These are phyloP conservation scores for Dissophora ornata DNA, from an alignment of 192 early-diverging fungal species.

Conservation along the genomic window DNA sequence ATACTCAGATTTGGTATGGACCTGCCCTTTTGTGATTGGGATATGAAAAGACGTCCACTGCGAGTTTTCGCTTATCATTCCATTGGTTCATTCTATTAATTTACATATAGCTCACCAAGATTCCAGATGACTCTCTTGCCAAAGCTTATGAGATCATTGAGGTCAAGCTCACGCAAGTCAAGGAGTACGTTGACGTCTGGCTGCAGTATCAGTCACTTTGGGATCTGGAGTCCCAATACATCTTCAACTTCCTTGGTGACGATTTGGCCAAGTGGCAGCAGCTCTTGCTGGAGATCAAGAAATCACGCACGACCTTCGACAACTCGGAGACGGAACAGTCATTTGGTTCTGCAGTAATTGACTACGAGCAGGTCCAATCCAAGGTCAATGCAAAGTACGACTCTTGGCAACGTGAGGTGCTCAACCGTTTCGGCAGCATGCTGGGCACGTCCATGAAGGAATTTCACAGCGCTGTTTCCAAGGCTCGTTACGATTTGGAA, in stretches of 20 bases:
- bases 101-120: constrained; percentile 65
- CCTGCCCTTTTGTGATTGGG: too few relatives aligned
- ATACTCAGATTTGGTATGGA: constrained; percentile 70
- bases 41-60: too few relatives aligned
- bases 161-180: constrained; percentile 77
- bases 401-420: constrained; percentile 95
- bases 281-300: constrained; percentile 93
- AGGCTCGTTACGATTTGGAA: constrained; percentile 88
- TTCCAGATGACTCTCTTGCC: constrained; percentile 74
- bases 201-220: constrained; percentile 98
- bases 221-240: constrained; percentile 92
- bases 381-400: constrained; percentile 99
- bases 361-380: constrained; percentile 98
- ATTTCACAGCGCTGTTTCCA: constrained; percentile 79
- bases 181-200: constrained; percentile 93
- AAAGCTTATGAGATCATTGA: constrained; percentile 90
- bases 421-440: constrained; percentile 88
- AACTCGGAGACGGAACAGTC: constrained; percentile 90
- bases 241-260: constrained; percentile 86
- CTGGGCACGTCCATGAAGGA: constrained; percentile 84
- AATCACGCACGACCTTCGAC: constrained; percentile 95
- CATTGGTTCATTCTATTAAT: neutral
- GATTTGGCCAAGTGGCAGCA: constrained; percentile 94
- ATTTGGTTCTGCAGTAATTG: constrained; percentile 87
- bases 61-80: too few relatives aligned